Base-by-base conservation (phyloP, 1,284 basidiomycete species). In the Cutaneotrichosporon spelunceum region DNA sequence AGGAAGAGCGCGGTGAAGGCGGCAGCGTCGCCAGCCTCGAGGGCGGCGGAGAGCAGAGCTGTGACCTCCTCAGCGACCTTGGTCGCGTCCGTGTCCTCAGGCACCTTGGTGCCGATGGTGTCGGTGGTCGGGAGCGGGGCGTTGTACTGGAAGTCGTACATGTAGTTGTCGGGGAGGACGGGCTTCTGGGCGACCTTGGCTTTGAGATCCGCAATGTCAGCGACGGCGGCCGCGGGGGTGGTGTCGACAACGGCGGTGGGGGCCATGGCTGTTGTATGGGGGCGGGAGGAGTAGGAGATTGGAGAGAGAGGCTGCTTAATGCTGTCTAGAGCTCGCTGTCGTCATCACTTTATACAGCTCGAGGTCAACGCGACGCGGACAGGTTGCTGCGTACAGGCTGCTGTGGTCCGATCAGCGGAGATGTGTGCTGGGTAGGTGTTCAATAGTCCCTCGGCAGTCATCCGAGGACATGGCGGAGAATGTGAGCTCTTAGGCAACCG, bases 81-180 rank as follows among this genome's bases (percentile, higher is more conserved):
- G 16, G 19, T 14, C 19, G 65, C 53, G 54, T 68, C 63, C 10
- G 48, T 55, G 39, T 67, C 56, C 0, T n/a, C 21, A 23, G 65
- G 54, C 9, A 71, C 61, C 24, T 67, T 61, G 30, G 30, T 8
- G 16, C 66, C 66, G 4, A 66, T 45, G 27, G 47, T 16, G 14
- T 62, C 63, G 36, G 55, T 64, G 3, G 64, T 66, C 1, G 69
- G 69, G 7, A 70, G 66, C 4, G 60, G 6, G 36, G 63, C 68
- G 54, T 69, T 68, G 65, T 65, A 68, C 53, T 67, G 63, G 66
- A 72, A 70, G 26, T 70, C 57, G 57, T 70, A 67, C 64, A 69
- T 69, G 65, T 58, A 72, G 59, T 69, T 57, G 61, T 62, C 56
- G 52, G 68, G 64, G 39, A 68, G 49, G 27, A 45, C 11, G 26